Percentiles rank a stretch among this genome's conserved stretches.
Evolutionary conservation across 2,329 filamentous ascomycete genomes (phyloP).

Genomic region (Monilinia fructicola): DNA sequence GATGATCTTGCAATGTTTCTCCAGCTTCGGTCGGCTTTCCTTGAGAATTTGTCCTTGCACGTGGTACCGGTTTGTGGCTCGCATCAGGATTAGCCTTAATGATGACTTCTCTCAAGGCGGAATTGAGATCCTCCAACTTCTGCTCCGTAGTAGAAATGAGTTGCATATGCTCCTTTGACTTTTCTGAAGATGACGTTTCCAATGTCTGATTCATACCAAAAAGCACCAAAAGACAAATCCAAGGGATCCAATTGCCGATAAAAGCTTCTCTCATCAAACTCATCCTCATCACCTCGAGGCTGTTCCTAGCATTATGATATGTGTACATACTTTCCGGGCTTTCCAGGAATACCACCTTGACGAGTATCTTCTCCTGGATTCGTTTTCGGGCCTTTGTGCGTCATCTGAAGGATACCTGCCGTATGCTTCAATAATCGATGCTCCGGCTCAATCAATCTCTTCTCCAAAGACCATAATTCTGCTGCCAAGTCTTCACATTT

Average conservation of each 20-base stretch:
- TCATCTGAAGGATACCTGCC: constrained; percentile 86
- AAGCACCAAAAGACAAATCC: constrained; percentile 47
- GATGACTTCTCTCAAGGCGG: constrained; percentile 65
- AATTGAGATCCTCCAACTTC: constrained; percentile 67
- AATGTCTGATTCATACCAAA: constrained; percentile 31
- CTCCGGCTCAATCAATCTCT: constrained; percentile 71
- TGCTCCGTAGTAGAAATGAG: constrained; percentile 62
- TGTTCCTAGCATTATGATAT: constrained; percentile 61
- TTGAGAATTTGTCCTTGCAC: constrained; percentile 46
- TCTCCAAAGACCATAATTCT: constrained; percentile 78
- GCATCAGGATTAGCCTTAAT: constrained; percentile 57
- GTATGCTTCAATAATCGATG: constrained; percentile 82
- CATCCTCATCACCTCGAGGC: constrained; percentile 56
- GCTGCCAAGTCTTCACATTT: constrained; percentile 83
- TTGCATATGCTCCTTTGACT: constrained; percentile 43
- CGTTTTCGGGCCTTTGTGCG: constrained; percentile 70
- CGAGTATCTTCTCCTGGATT: constrained; percentile 46
- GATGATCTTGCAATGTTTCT: constrained; percentile 54
- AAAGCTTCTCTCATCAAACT: constrained; percentile 75
- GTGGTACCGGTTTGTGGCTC: constrained; percentile 32
- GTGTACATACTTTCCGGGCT: constrained; percentile 77
- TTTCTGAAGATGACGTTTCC: constrained; percentile 25
- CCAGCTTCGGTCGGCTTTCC: constrained; percentile 45
- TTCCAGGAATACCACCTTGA: constrained; percentile 61
- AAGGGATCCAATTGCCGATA: constrained; percentile 68